Evolutionary conservation across 1,284 basidiomycete genomes (phyloP), one percentile per base, ranked within the genome.

Genomic region (Tilletia horrida): DNA sequence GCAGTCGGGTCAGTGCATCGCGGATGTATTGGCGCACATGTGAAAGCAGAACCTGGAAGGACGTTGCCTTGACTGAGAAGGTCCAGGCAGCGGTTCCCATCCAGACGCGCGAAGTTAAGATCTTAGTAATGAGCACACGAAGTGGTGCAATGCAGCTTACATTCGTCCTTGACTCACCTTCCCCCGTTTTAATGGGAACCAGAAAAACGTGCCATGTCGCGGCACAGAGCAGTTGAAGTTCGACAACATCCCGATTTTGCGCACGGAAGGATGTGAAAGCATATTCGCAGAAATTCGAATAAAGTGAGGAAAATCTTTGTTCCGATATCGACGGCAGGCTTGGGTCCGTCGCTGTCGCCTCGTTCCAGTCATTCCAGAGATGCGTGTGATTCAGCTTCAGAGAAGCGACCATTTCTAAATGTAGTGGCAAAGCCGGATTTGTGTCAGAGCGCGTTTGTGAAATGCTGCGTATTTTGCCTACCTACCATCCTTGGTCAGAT

Each of bases 171-270:
- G 6, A 35, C 66, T 47, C 57, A 50, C 69, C 64, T 18, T 71
- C 74, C 29, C 71, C 69, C 9, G 71, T 70, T 47, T 73, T 69
- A 0, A 76, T 68, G 4, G 73, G 73, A n/a, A 71, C 71, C 14
- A 75, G 55, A 45, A 79, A 75, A 0, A 68, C 71, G 29, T 73
- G 71, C 78, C 78, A 80, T 0, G 79, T 72, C 16, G 74, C 73
- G 13, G 73, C 71, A 14, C 62, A 66, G 44, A 78, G 63, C 1
- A 69, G 65, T 18, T 76, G 68, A 16, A 80, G 65, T 65, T 79
- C 77, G 27, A 74, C 68, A 13, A 75, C 64, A 52, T 79, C 76
- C 2, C 73, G 64, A 13, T 78, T 70, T 29, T 71, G 69, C 18
- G 67, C 67, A 4, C 70, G 67, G 42, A 79, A 67, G 42, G 77